Evolutionary conservation across 2,329 filamentous ascomycete genomes (phyloP).

Genomic region (Botrytis galanthina): DNA sequence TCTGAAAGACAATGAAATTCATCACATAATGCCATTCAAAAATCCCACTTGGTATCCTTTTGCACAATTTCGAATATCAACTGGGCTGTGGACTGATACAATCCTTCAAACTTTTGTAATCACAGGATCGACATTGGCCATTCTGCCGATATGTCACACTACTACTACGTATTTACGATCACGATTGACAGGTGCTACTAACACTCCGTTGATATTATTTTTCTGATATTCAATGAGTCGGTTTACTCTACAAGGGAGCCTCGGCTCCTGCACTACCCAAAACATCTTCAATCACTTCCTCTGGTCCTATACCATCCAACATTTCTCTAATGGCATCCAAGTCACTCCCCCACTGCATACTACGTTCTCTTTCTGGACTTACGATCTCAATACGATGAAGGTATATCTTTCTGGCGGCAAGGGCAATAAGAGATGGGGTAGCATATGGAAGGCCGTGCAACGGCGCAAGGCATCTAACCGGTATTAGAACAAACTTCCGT

Average conservation of each 20-base stretch:
- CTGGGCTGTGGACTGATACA: neutral
- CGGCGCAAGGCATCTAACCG: slow-evolving; percentile 64
- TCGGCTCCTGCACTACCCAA: slow-evolving; percentile 51
- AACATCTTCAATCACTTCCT: slow-evolving; percentile 65
- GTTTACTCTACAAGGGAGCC: slow-evolving; percentile 47
- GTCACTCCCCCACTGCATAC: slow-evolving; percentile 90
- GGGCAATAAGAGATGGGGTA: slow-evolving; percentile 76
- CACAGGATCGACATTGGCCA: no score
- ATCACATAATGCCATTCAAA: neutral
- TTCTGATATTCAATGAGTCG: neutral
- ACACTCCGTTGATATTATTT: neutral
- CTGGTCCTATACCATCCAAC: slow-evolving; percentile 59
- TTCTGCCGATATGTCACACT: neutral
- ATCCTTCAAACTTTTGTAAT: neutral
- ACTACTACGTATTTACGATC: neutral
- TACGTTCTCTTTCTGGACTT: slow-evolving; percentile 70
- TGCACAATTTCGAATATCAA: neutral
- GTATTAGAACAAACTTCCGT: slow-evolving; percentile 6
- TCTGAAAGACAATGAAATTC: neutral
- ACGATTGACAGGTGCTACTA: neutral
- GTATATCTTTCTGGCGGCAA: slow-evolving; percentile 86
- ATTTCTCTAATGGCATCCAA: slow-evolving; percentile 64
- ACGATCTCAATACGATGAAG: slow-evolving; percentile 77
- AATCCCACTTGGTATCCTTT: neutral
- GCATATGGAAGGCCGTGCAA: slow-evolving; percentile 79